Percentiles rank a stretch among this genome's conserved stretches.
These are phyloP conservation scores for Myxozyma geophila DNA, from an alignment of 805 yeast genomes.

Conservation along the genomic window DNA sequence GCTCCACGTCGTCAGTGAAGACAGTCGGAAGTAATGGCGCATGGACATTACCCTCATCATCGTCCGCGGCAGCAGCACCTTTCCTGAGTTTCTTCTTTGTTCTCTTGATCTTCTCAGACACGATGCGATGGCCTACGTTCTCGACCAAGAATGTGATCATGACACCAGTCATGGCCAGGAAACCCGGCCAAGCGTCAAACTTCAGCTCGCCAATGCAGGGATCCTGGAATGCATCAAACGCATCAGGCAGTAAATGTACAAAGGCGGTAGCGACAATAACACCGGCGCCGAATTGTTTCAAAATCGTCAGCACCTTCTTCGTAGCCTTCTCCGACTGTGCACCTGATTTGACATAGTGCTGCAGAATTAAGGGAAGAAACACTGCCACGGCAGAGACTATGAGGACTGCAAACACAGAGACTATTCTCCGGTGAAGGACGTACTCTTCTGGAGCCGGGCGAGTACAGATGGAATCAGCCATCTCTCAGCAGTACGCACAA, in stretches of 20 bases:
- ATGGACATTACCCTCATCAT: not conserved
- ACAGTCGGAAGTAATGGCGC: conserved; percentile 3
- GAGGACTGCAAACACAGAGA: conserved; percentile 35
- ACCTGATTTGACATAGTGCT: conserved; percentile 12
- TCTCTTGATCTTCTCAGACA: conserved; percentile 26
- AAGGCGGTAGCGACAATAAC: conserved; percentile 83
- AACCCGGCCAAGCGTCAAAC: conserved; percentile 62
- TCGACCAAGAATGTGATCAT: conserved; percentile 60
- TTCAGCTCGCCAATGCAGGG: conserved; percentile 64
- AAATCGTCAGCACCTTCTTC: conserved; percentile 47
- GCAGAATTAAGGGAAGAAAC: conserved; percentile 29
- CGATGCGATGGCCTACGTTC: conserved; percentile 46
- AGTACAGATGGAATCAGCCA: conserved; percentile 7
- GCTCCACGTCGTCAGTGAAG: not conserved
- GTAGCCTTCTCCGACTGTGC: conserved; percentile 10
- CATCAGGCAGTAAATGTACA: conserved; percentile 73
- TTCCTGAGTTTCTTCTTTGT: conserved; percentile 10
- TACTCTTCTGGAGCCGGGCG: conserved; percentile 12
- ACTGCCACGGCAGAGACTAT: conserved; percentile 34
- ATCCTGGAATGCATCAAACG: conserved; percentile 59
- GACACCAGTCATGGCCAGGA: conserved; percentile 54
- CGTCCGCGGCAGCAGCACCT: conserved; percentile 6
- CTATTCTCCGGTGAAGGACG: conserved; percentile 30
- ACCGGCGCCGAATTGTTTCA: conserved; percentile 82
- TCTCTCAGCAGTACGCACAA: not conserved